Evolutionary conservation across 352 stramenopile genomes (phyloP).

Genomic region (Pythium volutum): DNA sequence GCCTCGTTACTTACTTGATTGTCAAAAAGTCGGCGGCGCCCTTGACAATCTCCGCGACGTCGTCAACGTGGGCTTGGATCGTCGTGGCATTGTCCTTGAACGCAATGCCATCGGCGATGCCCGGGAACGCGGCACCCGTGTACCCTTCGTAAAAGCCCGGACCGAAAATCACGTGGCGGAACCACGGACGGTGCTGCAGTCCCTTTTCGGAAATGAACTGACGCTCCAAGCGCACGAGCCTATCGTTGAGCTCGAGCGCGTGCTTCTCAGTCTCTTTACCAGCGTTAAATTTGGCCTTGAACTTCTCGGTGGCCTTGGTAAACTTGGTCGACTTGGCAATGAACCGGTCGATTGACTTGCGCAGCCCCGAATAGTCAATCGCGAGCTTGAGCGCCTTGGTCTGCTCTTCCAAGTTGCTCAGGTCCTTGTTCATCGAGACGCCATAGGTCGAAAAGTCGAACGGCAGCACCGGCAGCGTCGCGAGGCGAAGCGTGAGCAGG

Average conservation of each 20-base stretch:
- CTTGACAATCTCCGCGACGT: conserved; percentile 35
- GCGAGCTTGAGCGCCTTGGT: conserved; percentile 17
- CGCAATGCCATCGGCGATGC: conserved; percentile 38
- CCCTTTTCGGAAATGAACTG: conserved; percentile 35
- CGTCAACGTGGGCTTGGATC: conserved; percentile 39
- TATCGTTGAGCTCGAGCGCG: conserved; percentile 33
- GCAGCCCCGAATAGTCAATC: conserved; percentile 34
- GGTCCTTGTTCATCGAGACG: conserved; percentile 27
- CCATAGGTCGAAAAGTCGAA: conserved; percentile 24
- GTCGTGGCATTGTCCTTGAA: conserved; percentile 32
- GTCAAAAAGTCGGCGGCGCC: conserved; percentile 33
- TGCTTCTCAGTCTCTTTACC: conserved; percentile 7
- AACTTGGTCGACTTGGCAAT: too few species aligned
- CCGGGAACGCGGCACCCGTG: conserved; percentile 40
- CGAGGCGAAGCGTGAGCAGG: conserved; percentile 35
- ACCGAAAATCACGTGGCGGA: background rate
- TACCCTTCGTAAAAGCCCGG: background rate
- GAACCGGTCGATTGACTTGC: conserved; percentile 25
- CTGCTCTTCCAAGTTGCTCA: conserved; percentile 28
- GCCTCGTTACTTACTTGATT: background rate
- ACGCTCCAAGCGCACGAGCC: conserved; percentile 45
- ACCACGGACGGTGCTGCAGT: conserved; percentile 37
- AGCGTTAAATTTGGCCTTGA: conserved; percentile 10
- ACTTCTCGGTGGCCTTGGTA: conserved; percentile 16
- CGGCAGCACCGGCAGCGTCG: conserved; percentile 17